Base-by-base conservation (phyloP, 345 rosid genomes). In the Euphorbia peplus region DNA sequence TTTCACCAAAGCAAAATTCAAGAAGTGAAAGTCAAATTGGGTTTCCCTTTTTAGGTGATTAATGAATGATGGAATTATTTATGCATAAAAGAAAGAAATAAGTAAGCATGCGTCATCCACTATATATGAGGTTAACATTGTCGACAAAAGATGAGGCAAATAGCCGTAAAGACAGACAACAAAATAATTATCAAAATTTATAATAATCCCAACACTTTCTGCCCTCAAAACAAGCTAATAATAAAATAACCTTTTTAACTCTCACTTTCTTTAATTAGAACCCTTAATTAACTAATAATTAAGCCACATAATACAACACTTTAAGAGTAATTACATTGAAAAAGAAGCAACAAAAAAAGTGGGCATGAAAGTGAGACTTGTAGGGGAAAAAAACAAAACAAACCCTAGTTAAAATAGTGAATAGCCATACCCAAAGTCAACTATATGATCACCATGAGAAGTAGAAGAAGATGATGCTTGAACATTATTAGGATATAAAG, bases 361-460 rank as follows among this genome's bases (percentile, higher is more conserved):
- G 60, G 66, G 68, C 73, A 71, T 58, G 72, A 28, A 70, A 51
- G 35, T 26, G 56, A 52, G 22, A 29, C 3, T 22, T 16, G 4
- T 4, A 39, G 9, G 6, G 6, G 1, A 65, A 26, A 21, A 6
- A 25, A 16, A 54, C 11, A 19, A 12, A 14, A 52, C 25, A 51
- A 22, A 7, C 56, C 35, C 19, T 24, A 44, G 70, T 80, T 68
- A 84, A 50, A 76, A 78, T 24, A 76, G 84, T 59, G 87, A 78
- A 2, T 3, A 32, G n/a, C n/a, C n/a, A 71, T 77, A 73, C 8
- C 87, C 87, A 15, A 68, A 77, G 71, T 79, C 81, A 63, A 81
- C 76, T 21, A 41, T 80, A 71, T 86, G 83, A 61, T 83, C 84
- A 46, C 71, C 35, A 62, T 80, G 75, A 46, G 29, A 52, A 32